A percentile compares a stretch with the other conserved stretches of the same genome.
Evolutionary conservation across 1,284 basidiomycete species (phyloP).

Genomic region (Ceratobasidium papillatum): DNA sequence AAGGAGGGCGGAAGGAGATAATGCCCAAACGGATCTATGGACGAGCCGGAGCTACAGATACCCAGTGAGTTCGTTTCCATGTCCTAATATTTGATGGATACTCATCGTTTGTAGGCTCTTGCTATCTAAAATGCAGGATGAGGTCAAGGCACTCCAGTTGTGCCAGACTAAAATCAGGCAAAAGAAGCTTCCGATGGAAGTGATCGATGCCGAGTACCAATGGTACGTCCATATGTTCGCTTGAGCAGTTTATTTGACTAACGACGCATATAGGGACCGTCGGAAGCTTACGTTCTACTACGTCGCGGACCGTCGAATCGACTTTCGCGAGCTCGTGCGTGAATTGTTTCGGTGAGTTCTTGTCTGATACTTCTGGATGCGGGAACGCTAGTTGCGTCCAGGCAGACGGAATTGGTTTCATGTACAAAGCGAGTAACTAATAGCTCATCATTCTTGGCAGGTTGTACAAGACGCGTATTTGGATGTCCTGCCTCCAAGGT

Average conservation of each 20-base stretch:
- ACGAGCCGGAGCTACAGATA: constrained; percentile 88
- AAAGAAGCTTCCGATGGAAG: constrained; percentile 96
- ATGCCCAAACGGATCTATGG: constrained; percentile 96
- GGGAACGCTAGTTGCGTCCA: neutral
- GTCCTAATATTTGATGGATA: neutral
- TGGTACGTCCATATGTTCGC: constrained; percentile 65
- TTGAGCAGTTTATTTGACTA: constrained; percentile 3
- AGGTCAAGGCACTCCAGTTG: constrained; percentile 89
- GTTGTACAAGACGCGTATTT: constrained; percentile 80
- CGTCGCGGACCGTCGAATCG: constrained; percentile 93
- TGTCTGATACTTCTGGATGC: neutral
- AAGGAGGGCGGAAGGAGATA: constrained; percentile 77
- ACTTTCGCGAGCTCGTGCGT: constrained; percentile 94
- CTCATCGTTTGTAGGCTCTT: constrained; percentile 63
- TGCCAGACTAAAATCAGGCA: constrained; percentile 91
- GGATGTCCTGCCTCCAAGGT: constrained; percentile 68
- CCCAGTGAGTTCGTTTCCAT: constrained; percentile 68
- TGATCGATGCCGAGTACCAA: constrained; percentile 97
- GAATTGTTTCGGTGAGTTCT: constrained; percentile 82
- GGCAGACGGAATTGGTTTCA: neutral
- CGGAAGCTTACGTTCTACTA: constrained; percentile 99
- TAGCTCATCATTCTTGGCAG: constrained; percentile 51
- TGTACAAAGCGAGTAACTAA: neutral
- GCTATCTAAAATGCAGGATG: constrained; percentile 85
- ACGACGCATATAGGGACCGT: constrained; percentile 73